phyloP scores from a whole-genome alignment of 257 asterid genomes.

The Solanum commersonii region DNA sequence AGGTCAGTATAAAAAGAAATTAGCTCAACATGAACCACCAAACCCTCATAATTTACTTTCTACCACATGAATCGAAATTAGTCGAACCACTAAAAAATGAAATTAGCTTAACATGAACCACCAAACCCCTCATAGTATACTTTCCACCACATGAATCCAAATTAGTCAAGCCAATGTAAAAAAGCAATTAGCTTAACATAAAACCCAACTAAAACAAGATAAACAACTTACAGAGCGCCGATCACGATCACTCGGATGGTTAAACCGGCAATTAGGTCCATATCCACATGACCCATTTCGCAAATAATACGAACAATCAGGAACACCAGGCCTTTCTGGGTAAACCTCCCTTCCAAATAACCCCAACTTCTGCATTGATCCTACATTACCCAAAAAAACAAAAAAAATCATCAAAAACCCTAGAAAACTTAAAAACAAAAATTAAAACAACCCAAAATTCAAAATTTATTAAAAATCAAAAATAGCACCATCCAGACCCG shows the following conservation, averaged over 20 bases:
- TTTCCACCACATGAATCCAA: not conserved
- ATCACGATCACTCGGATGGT: slow-evolving; percentile 62
- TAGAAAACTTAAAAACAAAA: not conserved
- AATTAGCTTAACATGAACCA: not conserved
- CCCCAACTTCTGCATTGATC: slow-evolving; percentile 46
- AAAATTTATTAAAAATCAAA: not conserved
- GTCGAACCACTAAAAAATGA: not conserved
- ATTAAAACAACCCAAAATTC: not conserved
- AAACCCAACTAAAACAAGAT: not conserved
- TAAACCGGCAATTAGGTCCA: slow-evolving; percentile 75
- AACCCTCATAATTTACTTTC: not conserved
- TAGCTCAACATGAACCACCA: not conserved
- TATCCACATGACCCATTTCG: slow-evolving; percentile 79
- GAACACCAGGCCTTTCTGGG: slow-evolving; percentile 69
- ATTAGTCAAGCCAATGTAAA: not conserved
- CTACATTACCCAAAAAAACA: slow-evolving; percentile 16
- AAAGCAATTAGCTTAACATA: not conserved
- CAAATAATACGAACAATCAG: slow-evolving; percentile 67
- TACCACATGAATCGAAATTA: not conserved
- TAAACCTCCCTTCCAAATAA: slow-evolving; percentile 45
- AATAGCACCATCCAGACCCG: slow-evolving; percentile 41
- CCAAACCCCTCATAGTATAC: not conserved
- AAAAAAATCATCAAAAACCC: slow-evolving; percentile 1
- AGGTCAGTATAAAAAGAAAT: not conserved
- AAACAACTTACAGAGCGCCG: slow-evolving; percentile 37